Conservation (phyloP, 1,284 basidiomycete genomes). For the Cutaneotrichosporon sp. region DNA sequence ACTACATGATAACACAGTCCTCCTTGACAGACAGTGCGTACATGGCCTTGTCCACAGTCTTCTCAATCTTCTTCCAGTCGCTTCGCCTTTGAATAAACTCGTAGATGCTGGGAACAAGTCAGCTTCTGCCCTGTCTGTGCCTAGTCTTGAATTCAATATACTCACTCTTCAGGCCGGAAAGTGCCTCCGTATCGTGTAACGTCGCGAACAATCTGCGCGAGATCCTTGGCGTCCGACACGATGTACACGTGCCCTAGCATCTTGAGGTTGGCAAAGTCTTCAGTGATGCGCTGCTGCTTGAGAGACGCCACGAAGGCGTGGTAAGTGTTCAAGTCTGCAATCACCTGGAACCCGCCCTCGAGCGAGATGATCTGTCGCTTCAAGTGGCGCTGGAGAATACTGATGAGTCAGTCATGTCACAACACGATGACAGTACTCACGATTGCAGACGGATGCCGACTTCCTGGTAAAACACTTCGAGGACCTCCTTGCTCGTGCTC, state of each 20-base stretch:
- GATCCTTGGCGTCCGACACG: constrained; percentile 77
- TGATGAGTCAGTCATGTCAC: constrained; percentile 42
- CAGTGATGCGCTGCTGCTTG: constrained; percentile 65
- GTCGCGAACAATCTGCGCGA: constrained; percentile 91
- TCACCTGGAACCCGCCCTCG: constrained; percentile 89
- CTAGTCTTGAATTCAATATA: constrained; percentile 11
- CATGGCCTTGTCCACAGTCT: constrained; percentile 76
- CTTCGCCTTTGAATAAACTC: constrained; percentile 88
- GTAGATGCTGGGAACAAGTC: constrained; percentile 64
- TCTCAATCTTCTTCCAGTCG: constrained; percentile 97
- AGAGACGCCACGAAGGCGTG: constrained; percentile 80
- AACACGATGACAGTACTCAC: constrained; percentile 56
- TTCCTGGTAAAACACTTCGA: constrained; percentile 97
- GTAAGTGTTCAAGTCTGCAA: constrained; percentile 92
- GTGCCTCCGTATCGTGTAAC: constrained; percentile 90
- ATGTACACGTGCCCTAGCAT: constrained; percentile 96
- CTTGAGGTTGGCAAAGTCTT: constrained; percentile 89
- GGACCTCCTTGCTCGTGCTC: constrained; percentile 89
- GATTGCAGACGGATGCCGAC: constrained; percentile 86
- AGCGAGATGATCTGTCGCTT: constrained; percentile 95
- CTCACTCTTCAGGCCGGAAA: constrained; percentile 81
- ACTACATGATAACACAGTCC: constrained; percentile 67
- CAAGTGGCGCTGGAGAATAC: constrained; percentile 92
- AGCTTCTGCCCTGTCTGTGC: not conserved
- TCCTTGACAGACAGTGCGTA: constrained; percentile 90